phyloP scores from a whole-genome alignment of 2,329 filamentous ascomycete genomes.

The Cyphellophora europaea region DNA sequence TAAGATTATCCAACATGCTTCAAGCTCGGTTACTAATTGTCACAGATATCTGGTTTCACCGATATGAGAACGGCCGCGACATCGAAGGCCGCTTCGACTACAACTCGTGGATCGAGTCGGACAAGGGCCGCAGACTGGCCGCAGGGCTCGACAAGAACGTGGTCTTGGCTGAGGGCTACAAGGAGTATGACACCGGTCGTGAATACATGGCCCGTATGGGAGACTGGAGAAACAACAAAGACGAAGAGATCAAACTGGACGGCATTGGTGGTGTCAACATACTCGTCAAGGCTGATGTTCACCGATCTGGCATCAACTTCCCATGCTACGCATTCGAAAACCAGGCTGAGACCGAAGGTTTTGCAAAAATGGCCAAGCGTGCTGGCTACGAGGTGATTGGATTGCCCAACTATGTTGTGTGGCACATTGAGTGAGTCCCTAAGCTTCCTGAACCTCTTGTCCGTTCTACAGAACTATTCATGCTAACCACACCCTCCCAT shows the following conservation, averaged over 20 bases:
- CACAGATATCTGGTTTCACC: conserved; percentile 92
- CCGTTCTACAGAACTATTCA: background rate
- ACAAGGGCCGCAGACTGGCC: conserved; percentile 69
- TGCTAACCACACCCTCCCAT: conserved; percentile 51
- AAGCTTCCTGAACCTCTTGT: background rate
- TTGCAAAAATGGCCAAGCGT: conserved; percentile 96
- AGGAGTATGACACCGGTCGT: conserved; percentile 82
- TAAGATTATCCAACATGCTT: conserved; percentile 42
- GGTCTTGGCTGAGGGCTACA: conserved; percentile 89
- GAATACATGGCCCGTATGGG: conserved; percentile 86
- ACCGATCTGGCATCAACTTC: conserved; percentile 96
- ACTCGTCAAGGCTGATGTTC: conserved; percentile 93
- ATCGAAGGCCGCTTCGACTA: conserved; percentile 98
- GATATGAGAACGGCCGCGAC: conserved; percentile 69
- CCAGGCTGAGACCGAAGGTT: conserved; percentile 96
- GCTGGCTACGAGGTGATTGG: conserved; percentile 89
- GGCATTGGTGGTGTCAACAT: conserved; percentile 97
- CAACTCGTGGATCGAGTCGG: conserved; percentile 96
- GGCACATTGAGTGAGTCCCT: conserved; percentile 46
- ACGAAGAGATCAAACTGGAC: conserved; percentile 85
- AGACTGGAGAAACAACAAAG: conserved; percentile 84
- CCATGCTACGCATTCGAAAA: conserved; percentile 96
- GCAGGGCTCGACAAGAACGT: conserved; percentile 65
- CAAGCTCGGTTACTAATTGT: too few species aligned
- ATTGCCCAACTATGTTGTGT: conserved; percentile 94